Conservation (phyloP, 495 filamentous ascomycete genomes). For the Daldinia loculata region DNA sequence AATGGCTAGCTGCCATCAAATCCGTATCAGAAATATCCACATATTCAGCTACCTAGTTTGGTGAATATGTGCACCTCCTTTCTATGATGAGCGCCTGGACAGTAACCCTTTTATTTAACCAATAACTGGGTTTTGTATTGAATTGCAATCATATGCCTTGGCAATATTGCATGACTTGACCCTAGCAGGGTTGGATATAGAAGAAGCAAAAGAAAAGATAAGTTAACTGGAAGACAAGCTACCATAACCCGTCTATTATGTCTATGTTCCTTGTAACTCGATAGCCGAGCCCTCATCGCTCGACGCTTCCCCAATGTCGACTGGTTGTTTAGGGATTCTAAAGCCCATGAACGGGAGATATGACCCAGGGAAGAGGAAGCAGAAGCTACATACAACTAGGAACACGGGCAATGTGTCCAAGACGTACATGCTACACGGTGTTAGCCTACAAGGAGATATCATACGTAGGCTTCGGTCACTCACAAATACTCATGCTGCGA, state of each 20-base stretch:
- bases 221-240: background rate
- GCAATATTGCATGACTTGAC: conserved; percentile 3
- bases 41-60: conserved; percentile 6
- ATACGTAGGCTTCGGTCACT: conserved; percentile 11
- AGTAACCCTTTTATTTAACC: conserved; percentile 10
- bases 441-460: background rate
- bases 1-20: background rate
- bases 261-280: conserved; percentile 18
- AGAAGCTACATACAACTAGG: conserved; percentile 45
- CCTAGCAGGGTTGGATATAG: background rate
- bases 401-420: conserved; percentile 49
- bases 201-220: background rate
- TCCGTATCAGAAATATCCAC: conserved; percentile 3
- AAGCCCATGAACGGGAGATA: conserved; percentile 58
- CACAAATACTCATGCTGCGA: conserved; percentile 46
- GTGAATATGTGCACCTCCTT: background rate
- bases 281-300: conserved; percentile 18
- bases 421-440: conserved; percentile 40
- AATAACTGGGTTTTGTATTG: background rate
- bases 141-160: background rate
- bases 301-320: background rate
- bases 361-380: conserved; percentile 52
- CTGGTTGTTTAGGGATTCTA: conserved; percentile 44
- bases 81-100: conserved; percentile 9
- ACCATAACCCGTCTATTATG: too few species aligned